Conservation (phyloP, 345 rosid species). For the Durio zibethinus region DNA sequence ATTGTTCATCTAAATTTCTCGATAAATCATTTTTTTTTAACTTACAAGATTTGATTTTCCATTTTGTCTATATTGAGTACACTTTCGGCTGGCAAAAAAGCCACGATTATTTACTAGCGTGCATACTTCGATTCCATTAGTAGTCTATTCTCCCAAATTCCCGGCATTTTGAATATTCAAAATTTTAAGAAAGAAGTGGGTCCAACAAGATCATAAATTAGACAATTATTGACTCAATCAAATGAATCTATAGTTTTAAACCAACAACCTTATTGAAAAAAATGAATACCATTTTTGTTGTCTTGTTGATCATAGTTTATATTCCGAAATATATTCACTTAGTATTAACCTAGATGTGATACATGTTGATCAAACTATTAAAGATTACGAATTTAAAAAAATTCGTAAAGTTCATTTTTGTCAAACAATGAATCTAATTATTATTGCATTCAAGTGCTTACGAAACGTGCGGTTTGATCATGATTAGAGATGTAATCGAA, state of each 20-base stretch:
- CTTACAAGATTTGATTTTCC: not conserved
- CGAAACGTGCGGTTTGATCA: not conserved
- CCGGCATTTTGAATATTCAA: conserved; percentile 4
- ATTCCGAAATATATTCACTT: not conserved
- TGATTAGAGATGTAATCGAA: too few relatives aligned
- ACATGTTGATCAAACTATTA: too few relatives aligned
- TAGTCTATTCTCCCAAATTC: conserved; percentile 2
- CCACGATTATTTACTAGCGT: not conserved
- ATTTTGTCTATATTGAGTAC: not conserved
- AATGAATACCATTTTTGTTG: not conserved
- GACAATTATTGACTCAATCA: not conserved
- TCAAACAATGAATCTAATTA: not conserved
- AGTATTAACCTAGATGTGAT: too few relatives aligned
- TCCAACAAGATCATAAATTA: conserved; percentile 6
- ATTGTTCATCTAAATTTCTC: too few relatives aligned
- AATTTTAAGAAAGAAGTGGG: not conserved
- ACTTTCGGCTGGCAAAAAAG: not conserved
- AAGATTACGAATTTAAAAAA: too few relatives aligned
- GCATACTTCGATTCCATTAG: too few relatives aligned
- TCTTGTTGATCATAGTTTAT: not conserved
- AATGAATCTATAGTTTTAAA: not conserved
- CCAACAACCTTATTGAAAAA: conserved; percentile 9
- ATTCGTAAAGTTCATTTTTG: not conserved
- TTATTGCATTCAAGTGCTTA: not conserved
- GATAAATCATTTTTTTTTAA: too few relatives aligned